Evolutionary conservation across 768 basidiomycete species (phyloP), one percentile per base, ranked within the genome.

Genomic region (Boletus huronensis): DNA sequence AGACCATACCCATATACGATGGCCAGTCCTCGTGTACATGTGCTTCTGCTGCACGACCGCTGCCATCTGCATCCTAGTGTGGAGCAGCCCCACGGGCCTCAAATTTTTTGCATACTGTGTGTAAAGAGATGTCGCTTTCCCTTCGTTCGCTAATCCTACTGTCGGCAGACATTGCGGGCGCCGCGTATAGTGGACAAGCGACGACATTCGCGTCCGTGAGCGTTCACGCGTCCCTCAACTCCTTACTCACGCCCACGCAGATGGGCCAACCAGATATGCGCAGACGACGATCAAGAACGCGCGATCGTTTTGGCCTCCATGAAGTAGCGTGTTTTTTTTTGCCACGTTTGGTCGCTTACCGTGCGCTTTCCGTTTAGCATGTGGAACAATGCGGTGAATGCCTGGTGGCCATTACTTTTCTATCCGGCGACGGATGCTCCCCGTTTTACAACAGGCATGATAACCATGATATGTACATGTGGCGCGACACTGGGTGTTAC

Each of bases 191-290:
- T 0, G 87, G 88, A 10, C 89, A 90, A 64, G 89, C 87, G 6
- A 82, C 81, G 17, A 90, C 87, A 25, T 89, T 90, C 62, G 83
- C 84, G 79, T 84, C 58, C 50, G 81, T 74, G 19, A 29, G 32
- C 45, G 16, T 16, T 42, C 34, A 29, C 31, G 36, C 16, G 21
- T 45, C 25, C 39, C 32, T 31, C 29, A 3, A 17, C 23, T 47
- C 35, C 10, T 46, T 34, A 44, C 56, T 57, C 43, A 55, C 25
- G 10, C 35, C 21, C 56, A 23, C 50, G 19, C 58, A 84, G 82
- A 14, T 89, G 89, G 88, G 86, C 87, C n/a, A 90, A 90, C 66
- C 84, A 87, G 64, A 79, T 87, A 48, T 85, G 84, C 53, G 79
- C 82, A 26, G 82, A 87, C 59, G 85, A 90, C 67, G 77, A 84